A percentile compares a stretch with the other conserved stretches of the same genome.
Evolutionary conservation across 176 grass and related monocot genomes (phyloP).

Genomic region (Stipa capillata): DNA sequence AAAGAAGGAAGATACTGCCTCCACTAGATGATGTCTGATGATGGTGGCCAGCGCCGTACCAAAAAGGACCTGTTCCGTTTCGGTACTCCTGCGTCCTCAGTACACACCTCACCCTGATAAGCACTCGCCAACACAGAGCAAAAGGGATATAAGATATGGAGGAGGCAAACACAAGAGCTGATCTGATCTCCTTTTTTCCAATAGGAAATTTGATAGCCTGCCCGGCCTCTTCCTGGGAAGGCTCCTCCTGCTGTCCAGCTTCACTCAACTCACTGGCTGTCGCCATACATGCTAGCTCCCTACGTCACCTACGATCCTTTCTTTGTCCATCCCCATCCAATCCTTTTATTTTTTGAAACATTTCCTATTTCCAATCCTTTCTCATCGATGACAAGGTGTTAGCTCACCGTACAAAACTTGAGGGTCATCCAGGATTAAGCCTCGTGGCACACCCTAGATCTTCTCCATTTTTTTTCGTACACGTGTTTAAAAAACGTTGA

Average conservation of each 20-base stretch:
- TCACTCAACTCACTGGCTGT: neutral
- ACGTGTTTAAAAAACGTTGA: no score
- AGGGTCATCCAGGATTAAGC: no score
- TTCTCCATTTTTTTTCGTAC: no score
- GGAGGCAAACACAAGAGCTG: neutral
- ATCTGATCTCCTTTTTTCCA: neutral
- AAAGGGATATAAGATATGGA: neutral
- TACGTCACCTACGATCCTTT: no score
- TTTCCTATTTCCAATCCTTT: no score
- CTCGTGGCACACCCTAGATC: no score
- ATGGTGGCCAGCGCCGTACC: neutral
- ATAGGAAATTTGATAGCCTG: neutral
- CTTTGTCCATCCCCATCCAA: no score
- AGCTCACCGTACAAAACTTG: no score
- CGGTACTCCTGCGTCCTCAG: neutral
- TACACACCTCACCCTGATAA: slow-evolving; percentile 20
- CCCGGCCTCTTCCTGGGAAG: neutral
- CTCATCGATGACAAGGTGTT: no score
- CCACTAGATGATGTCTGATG: neutral
- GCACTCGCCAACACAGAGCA: slow-evolving; percentile 12
- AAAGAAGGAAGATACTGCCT: neutral
- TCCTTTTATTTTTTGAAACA: no score
- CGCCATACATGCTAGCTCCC: no score
- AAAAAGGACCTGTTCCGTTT: slow-evolving; percentile 10
- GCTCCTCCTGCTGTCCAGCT: neutral